Conservation (phyloP, 2,329 filamentous ascomycete genomes). For the Aspergillus fischeri region DNA sequence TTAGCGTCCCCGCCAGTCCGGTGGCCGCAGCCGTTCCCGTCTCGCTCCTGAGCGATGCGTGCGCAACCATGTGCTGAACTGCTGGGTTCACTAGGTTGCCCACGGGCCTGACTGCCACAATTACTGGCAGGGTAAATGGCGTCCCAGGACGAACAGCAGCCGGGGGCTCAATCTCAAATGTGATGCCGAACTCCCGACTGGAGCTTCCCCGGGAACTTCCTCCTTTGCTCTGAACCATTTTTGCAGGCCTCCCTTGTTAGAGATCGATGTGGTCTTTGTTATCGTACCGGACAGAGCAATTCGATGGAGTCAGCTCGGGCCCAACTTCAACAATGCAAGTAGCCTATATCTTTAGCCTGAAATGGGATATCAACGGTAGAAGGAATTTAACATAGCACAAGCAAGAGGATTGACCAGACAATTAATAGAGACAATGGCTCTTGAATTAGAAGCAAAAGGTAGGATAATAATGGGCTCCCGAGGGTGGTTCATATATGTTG, state of each 20-base stretch:
- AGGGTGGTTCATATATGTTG: neutral
- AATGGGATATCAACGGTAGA: neutral
- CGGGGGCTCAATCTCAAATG: conserved; percentile 28
- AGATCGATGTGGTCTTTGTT: neutral
- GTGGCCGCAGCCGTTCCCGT: conserved; percentile 15
- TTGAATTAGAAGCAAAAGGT: neutral
- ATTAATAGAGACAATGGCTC: neutral
- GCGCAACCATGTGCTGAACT: conserved; percentile 26
- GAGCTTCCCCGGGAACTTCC: conserved; percentile 9
- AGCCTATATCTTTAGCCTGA: neutral
- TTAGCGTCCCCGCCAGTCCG: conserved; percentile 25
- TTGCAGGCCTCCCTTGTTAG: conserved; percentile 6
- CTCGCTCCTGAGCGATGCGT: conserved; percentile 26
- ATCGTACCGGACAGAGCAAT: neutral
- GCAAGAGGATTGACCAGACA: neutral
- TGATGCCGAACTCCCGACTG: conserved; percentile 26
- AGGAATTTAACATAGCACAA: neutral
- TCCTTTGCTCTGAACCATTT: conserved; percentile 13
- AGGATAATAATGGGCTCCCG: neutral
- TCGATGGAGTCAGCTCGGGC: neutral
- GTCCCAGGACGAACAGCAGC: conserved; percentile 20
- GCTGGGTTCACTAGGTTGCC: conserved; percentile 17
- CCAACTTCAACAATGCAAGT: neutral
- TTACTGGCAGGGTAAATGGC: conserved; percentile 29
- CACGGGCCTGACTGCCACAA: conserved; percentile 28